Conservation (phyloP, 805 yeast genomes). For the Kazachstania martiniae region DNA sequence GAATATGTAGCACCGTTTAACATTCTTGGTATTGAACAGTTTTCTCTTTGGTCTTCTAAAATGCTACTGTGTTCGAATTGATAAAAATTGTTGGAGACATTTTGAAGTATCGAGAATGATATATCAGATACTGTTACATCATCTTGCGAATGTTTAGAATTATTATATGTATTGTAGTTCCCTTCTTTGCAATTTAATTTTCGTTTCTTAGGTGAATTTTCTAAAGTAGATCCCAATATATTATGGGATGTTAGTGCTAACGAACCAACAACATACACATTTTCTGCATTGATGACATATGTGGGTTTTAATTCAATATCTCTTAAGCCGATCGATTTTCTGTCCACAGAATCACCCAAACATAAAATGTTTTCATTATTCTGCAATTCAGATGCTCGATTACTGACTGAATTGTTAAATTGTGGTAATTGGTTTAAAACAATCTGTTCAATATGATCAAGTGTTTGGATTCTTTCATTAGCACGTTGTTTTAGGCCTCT, state of each 20-base stretch:
- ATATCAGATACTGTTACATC: slow-evolving; percentile 1
- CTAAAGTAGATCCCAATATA: neutral
- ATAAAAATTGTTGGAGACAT: slow-evolving; percentile 2
- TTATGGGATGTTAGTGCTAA: slow-evolving; percentile 7
- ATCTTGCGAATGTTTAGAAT: no score
- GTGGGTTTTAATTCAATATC: slow-evolving; percentile 16
- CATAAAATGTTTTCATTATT: no score
- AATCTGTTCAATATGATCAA: slow-evolving; percentile 14
- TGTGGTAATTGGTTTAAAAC: slow-evolving; percentile 2
- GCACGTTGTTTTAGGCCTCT: neutral
- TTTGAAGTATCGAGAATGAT: slow-evolving; percentile 3
- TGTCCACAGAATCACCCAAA: no score
- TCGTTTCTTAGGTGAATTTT: neutral
- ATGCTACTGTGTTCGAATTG: slow-evolving; percentile 1
- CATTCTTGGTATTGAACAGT: slow-evolving; percentile 2
- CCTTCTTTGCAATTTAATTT: neutral
- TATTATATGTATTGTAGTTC: no score
- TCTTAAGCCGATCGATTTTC: slow-evolving; percentile 12
- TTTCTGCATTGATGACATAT: slow-evolving; percentile 4
- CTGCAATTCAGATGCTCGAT: no score
- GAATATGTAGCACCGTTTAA: slow-evolving; percentile 1
- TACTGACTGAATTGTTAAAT: no score
- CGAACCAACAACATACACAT: slow-evolving; percentile 12
- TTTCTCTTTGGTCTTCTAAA: slow-evolving; percentile 1
- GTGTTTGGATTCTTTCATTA: slow-evolving; percentile 8